Evolutionary conservation across 768 basidiomycete genomes (phyloP), one percentile per base, ranked within the genome.

Genomic region (Ramaria rubella): DNA sequence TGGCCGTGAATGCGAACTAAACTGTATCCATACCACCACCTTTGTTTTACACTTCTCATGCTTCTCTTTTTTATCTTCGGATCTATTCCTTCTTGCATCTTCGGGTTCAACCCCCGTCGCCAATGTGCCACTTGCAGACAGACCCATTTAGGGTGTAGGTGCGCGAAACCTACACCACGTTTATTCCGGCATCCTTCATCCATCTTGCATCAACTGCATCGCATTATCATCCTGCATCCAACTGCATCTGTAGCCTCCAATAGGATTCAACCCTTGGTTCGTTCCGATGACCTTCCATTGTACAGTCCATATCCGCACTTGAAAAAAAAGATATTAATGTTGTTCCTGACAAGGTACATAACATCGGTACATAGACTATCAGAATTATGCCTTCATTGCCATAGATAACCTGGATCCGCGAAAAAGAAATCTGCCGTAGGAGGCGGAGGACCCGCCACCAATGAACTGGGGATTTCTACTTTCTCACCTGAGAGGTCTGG

Each of bases 31-130:
- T 49, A 62, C 49, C 43, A 29, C 33, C 43, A 53, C 59, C 23
- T 48, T 44, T 38, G 60, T 45, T 67, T 65, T 63, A 71, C 57
- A 24, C 52, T 51, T 43, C 52, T 63, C 67, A 68, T 70, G 63
- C 63, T 46, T 40, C 58, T 48, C 52, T 54, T 36, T 63, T 62
- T 63, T 61, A 38, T 51, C 31, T 11, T 21, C 46, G 55, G 59
- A 14, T 27, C 17, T 17, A 33, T 69, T 65, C 70, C 71, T 66
- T 64, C 71, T 67, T 68, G 69, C 60, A 64, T 40, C 62, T 67
- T 77, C 86, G 86, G 87, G 87, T 90, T 90, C 87, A 90, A 90
- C 87, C 86, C 86, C 86, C 86, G 84, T 78, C 75, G 72, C 72
- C 44, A 19, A 49, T 56, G 34, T 50, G 55, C 50, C 34, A 23